Conservation (phyloP, 2,329 filamentous ascomycete genomes). For the Sclerotinia spermophila region DNA sequence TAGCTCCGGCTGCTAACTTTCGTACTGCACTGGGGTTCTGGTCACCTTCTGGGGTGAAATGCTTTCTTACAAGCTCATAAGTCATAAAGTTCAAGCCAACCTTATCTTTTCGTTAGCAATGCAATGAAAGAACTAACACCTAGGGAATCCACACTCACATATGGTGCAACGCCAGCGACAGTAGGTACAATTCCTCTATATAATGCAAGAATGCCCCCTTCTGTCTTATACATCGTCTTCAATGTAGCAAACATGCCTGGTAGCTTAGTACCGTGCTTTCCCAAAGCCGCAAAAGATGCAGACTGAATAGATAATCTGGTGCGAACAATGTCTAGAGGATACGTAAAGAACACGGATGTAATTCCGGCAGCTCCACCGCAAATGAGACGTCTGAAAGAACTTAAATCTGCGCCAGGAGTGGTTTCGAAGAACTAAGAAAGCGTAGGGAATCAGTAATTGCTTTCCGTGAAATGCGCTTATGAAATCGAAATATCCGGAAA, state of each 20-base stretch:
- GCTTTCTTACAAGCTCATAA: constrained; percentile 82
- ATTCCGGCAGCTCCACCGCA: constrained; percentile 91
- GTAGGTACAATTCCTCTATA: constrained; percentile 94
- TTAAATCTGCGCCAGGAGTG: constrained; percentile 68
- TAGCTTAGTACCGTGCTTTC: constrained; percentile 58
- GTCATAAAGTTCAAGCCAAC: constrained; percentile 98
- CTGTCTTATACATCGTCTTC: constrained; percentile 79
- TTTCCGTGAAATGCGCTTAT: background rate
- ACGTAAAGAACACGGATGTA: constrained; percentile 91
- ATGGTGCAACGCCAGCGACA: constrained; percentile 90
- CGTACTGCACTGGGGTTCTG: constrained; percentile 73
- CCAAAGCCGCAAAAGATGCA: constrained; percentile 82
- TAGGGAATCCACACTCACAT: constrained; percentile 52
- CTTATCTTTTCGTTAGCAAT: constrained; percentile 41
- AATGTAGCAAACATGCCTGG: constrained; percentile 93
- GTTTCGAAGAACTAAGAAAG: constrained; percentile 66
- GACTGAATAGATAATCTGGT: constrained; percentile 95
- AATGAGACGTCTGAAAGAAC: constrained; percentile 70
- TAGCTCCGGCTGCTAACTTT: constrained; percentile 84
- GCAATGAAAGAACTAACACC: background rate
- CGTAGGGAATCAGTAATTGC: constrained; percentile 8
- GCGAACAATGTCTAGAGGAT: constrained; percentile 95
- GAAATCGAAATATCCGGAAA: background rate
- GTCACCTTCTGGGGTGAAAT: constrained; percentile 83
- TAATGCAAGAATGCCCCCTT: constrained; percentile 80